phyloP scores from a whole-genome alignment of 305 asterid genomes.

The Ilex paraguariensis region DNA sequence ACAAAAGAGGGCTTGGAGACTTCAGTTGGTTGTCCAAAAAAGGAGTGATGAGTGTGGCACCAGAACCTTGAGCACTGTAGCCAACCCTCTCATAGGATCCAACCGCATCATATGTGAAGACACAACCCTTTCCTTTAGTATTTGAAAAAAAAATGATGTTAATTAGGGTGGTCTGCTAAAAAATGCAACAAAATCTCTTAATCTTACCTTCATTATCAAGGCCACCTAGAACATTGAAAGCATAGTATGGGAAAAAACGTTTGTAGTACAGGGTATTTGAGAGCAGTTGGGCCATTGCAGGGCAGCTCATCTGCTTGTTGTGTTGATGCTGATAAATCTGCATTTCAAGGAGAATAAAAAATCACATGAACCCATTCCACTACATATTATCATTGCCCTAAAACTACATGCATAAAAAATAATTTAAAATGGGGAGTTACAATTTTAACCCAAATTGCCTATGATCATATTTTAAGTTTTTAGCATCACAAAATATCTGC shows the following conservation, averaged over 20 bases:
- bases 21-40: conserved; percentile 60
- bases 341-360: conserved; percentile 5
- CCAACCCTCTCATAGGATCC: conserved; percentile 99
- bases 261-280: conserved; percentile 81
- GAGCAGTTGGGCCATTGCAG: conserved; percentile 91
- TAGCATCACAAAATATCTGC: too few species aligned
- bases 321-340: conserved; percentile 89
- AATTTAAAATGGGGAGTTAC: too few species aligned
- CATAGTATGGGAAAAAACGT: conserved; percentile 88
- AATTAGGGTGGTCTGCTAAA: not conserved
- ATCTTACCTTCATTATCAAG: conserved; percentile 79
- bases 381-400: too few species aligned
- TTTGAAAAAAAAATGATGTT: conserved; percentile 11
- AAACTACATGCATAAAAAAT: too few species aligned
- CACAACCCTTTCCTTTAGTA: conserved; percentile 82
- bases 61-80: conserved; percentile 96
- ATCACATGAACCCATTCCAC: not conserved
- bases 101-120: conserved; percentile 94
- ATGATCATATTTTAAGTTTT: too few species aligned
- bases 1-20: conserved; percentile 37
- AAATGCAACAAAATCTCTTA: not conserved
- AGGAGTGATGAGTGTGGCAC: conserved; percentile 84
- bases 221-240: conserved; percentile 93
- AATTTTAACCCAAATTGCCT: too few species aligned
- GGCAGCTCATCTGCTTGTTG: conserved; percentile 60